Base-by-base conservation (phyloP, 2,329 filamentous ascomycete species). In the Calonectria leucothoes region DNA sequence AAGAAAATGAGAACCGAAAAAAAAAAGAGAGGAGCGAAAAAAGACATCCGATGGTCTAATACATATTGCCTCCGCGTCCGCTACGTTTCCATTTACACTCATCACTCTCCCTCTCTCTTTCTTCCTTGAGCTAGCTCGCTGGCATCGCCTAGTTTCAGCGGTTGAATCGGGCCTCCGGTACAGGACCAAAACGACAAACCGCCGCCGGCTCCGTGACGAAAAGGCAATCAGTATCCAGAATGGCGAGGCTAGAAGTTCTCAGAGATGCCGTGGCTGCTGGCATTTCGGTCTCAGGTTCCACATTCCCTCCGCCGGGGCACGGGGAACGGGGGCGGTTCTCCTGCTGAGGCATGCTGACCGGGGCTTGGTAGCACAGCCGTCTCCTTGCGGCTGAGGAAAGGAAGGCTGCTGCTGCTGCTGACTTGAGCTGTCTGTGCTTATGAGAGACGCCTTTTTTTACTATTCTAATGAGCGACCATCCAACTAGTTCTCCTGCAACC, bases 121-220 rank as follows among this genome's bases (percentile, higher is more conserved):
- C 29, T 29, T 29, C 15, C 45, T 63, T 68, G 57, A 72, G 52
- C 55, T 61, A 72, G 52, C 55, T 61, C 14, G 57, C 33, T 49
- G 37, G 57, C 49, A 48, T 29, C 55, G 65, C 64, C 64, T 67
- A 59, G 52, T 64, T 65, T 59, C 51, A 39, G 25, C 52, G 63
- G 63, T 35, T 42, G n/a, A 11, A 37, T 25, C 70, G 57, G 70
- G 52, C 31, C 29, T 59, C 63, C 57, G 35, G 55, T 33, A 39
- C 48, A 39, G 25, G 29, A 15, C 29, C 23, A 42, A 39, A 17
- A 35, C 45, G 42, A 55, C 23, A 69, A 69, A 63, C 33, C 57
- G 65, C 65, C 70, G 66, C 59, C 65, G 57, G 57, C 70, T 68
- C 70, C 65, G 66, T 69, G 17, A 48, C 14, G 25, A 37, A 72